phyloP scores from a whole-genome alignment of 202 grass and related monocot genomes.

The Brachypodium distachyon region DNA sequence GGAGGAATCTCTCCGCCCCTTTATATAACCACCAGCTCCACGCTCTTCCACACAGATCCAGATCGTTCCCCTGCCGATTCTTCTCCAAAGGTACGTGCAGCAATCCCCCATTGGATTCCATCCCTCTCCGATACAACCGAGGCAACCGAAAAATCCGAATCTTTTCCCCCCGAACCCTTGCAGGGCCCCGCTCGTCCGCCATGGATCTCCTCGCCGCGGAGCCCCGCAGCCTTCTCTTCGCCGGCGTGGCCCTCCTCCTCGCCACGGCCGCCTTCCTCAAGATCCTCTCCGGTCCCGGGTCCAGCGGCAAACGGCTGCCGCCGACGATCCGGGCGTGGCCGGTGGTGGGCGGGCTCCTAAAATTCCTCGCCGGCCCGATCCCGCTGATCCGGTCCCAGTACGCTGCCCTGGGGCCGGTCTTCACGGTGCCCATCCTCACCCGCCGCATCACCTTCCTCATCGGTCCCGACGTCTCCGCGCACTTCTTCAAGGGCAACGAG shows the following conservation, averaged over 20 bases:
- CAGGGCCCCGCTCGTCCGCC: background rate
- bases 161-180: background rate
- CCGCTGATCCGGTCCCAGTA: slow-evolving; percentile 77
- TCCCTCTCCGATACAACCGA: slow-evolving; percentile 20
- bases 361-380: slow-evolving; percentile 76
- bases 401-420: slow-evolving; percentile 67
- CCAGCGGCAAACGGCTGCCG: slow-evolving; percentile 38
- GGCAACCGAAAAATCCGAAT: too few species aligned
- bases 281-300: slow-evolving; percentile 16
- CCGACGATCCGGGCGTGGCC: slow-evolving; percentile 54
- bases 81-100: background rate
- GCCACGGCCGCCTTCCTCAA: slow-evolving; percentile 41
- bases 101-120: background rate
- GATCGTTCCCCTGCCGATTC: background rate
- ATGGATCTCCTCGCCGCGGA: slow-evolving; percentile 73
- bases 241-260: slow-evolving; percentile 30
- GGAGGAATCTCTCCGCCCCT: background rate
- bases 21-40: background rate
- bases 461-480: slow-evolving; percentile 66
- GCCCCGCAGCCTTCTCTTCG: slow-evolving; percentile 27
- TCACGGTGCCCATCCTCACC: slow-evolving; percentile 63
- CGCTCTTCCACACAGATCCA: background rate
- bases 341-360: slow-evolving; percentile 58
- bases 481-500: slow-evolving; percentile 94
- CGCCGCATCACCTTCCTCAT: slow-evolving; percentile 77